Base-by-base conservation (phyloP, 2,329 filamentous ascomycete species). In the Plectosphaerella plurivora region DNA sequence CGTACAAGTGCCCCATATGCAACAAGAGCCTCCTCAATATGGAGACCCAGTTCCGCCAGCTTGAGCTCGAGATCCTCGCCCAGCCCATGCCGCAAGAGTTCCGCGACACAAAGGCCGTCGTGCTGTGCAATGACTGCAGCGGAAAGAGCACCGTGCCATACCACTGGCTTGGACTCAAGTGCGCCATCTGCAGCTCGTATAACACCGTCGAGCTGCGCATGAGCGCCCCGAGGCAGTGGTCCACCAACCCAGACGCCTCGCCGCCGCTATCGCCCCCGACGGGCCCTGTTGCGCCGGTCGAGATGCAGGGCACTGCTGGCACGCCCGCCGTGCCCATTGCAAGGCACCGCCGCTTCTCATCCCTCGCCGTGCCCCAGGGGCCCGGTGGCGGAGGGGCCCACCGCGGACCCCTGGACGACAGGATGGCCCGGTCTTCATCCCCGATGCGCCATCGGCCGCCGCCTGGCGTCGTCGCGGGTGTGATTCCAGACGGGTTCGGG, bases 1-100 rank as follows among this genome's bases (percentile, higher is more conserved):
- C 92, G 6, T 99, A 97, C 74, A 95, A 93, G 64, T 99, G 94
- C 63, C 94, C 93, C 1, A 91, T 97, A 47, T 99, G 94, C 78
- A 96, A 88, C 73, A 96, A 94, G 70, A 96, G 89, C 58, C 87
- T 96, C n/a, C 84, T 91, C 59, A 97, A 97, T 65, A 99, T 99
- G 93, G 93, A 97, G 65, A 83, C 89, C 37, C 89, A 95, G 61
- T 99, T 97, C 73, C 86, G 91, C 47, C 94, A 94, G 60, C 73
- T 97, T 35, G 93, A 97, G 63, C 83, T 91, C 50, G 87, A 91
- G 48, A 96, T 99, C 55, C 81, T 88, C 58, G 80, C 81, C 45
- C 94, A 99, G 65, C 94, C 94, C 2, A 97, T 99, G 91, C 94
- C 94, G 0, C 72, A 78, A 6, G 89, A 95, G 57, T 96, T 92